Percentiles rank a stretch among this genome's conserved stretches.
phyloP scores from a whole-genome alignment of 2,329 filamentous ascomycete species.

The Colletotrichum sp. region DNA sequence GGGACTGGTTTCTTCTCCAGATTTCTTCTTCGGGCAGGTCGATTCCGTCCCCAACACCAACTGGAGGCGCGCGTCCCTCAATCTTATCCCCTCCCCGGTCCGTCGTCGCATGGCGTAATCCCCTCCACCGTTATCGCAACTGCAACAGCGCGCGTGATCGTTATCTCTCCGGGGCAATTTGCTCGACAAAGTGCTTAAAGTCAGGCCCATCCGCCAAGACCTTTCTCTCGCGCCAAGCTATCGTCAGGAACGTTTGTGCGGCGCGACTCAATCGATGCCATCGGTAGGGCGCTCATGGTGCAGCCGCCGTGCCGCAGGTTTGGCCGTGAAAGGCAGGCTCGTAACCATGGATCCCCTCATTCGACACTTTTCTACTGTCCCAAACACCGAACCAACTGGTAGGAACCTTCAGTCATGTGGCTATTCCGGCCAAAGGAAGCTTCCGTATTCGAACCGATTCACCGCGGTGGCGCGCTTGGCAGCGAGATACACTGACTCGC shows the following conservation, averaged over 20 bases:
- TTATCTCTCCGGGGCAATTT: not conserved
- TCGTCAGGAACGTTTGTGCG: not conserved
- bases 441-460: not conserved
- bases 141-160: not conserved
- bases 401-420: not conserved
- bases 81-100: not conserved
- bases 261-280: not conserved
- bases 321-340: not conserved
- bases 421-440: not conserved
- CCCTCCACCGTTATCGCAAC: not conserved
- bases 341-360: not conserved
- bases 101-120: not conserved
- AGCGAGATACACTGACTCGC: not conserved
- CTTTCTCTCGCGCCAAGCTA: not conserved
- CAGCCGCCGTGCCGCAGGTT: not conserved
- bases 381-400: not conserved
- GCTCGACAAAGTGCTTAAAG: not conserved
- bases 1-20: not conserved
- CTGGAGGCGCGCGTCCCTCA: not conserved
- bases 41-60: not conserved
- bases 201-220: conserved; percentile 1
- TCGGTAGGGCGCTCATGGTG: not conserved
- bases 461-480: not conserved
- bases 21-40: conserved; percentile 11
- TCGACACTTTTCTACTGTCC: not conserved